A percentile compares a stretch with the other conserved stretches of the same genome.
phyloP scores from a whole-genome alignment of 1,284 basidiomycete species.

The Cryptococcus deneoformans region DNA sequence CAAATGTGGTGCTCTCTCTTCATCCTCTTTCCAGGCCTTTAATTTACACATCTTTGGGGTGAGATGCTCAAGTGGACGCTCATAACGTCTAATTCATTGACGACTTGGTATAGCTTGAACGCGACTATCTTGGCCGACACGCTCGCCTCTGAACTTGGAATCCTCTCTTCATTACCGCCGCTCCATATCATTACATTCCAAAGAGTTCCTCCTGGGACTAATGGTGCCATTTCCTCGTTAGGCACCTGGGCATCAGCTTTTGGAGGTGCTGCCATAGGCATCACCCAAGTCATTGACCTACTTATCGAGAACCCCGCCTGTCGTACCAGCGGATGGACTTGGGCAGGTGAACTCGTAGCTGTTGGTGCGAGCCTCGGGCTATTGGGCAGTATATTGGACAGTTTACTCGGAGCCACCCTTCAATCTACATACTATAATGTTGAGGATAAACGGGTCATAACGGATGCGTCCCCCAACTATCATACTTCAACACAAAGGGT shows the following conservation, averaged over 20 bases:
- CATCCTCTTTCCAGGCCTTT: constrained; percentile 22
- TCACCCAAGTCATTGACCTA: constrained; percentile 60
- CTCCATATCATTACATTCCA: constrained; percentile 69
- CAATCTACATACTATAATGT: constrained; percentile 76
- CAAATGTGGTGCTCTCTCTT: constrained; percentile 5
- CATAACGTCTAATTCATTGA: background rate
- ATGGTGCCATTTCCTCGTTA: constrained; percentile 74
- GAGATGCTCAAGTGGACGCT: constrained; percentile 33
- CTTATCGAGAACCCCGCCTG: constrained; percentile 61
- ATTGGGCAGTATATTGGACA: constrained; percentile 78
- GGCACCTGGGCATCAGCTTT: constrained; percentile 70
- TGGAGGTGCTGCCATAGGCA: constrained; percentile 72
- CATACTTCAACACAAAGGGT: too few species aligned
- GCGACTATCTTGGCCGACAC: constrained; percentile 36
- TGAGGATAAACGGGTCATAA: constrained; percentile 63
- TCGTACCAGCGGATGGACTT: constrained; percentile 45
- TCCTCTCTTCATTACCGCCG: constrained; percentile 66
- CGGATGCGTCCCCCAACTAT: constrained; percentile 53
- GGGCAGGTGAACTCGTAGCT: constrained; percentile 52
- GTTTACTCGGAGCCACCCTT: constrained; percentile 79
- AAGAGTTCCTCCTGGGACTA: constrained; percentile 81
- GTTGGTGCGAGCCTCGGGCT: constrained; percentile 67
- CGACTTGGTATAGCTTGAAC: constrained; percentile 19
- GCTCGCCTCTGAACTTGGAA: constrained; percentile 60
- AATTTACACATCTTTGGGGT: constrained; percentile 61